These are phyloP conservation scores for Cladophialophora chaetospira DNA, from an alignment of 2,329 filamentous ascomycete species.

Conservation along the genomic window DNA sequence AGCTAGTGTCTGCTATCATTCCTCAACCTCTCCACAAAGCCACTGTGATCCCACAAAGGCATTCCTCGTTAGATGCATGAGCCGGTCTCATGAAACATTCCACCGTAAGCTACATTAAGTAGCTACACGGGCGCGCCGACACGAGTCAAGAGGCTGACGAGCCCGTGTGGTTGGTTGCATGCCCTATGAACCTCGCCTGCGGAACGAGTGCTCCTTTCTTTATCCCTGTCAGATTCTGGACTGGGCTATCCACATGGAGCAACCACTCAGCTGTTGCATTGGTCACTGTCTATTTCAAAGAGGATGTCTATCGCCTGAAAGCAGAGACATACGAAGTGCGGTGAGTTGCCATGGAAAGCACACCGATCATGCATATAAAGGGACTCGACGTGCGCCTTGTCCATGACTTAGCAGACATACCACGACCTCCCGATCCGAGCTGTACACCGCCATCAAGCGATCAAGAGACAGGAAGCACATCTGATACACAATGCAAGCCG, in stretches of 20 bases:
- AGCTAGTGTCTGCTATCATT: no score
- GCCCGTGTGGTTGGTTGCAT: background rate
- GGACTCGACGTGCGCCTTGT: background rate
- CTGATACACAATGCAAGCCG: conserved; percentile 7
- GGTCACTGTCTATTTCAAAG: background rate
- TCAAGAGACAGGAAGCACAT: background rate
- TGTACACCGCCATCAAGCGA: background rate
- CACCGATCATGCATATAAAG: background rate
- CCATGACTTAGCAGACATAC: background rate
- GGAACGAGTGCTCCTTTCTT: background rate
- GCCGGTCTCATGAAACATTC: no score
- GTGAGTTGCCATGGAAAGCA: background rate
- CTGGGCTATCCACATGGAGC: background rate
- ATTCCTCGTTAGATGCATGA: no score
- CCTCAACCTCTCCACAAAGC: no score
- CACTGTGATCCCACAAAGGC: no score
- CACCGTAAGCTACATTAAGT: no score
- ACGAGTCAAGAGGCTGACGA: background rate
- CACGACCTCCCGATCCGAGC: background rate
- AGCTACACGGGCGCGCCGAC: no score
- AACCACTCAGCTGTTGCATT: background rate
- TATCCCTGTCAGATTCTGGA: background rate
- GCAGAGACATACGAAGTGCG: background rate
- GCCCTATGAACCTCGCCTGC: background rate
- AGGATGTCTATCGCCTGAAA: background rate